These are phyloP conservation scores for Naganishia sp. DNA, from an alignment of 1,284 basidiomycete genomes.

Conservation along the genomic window DNA sequence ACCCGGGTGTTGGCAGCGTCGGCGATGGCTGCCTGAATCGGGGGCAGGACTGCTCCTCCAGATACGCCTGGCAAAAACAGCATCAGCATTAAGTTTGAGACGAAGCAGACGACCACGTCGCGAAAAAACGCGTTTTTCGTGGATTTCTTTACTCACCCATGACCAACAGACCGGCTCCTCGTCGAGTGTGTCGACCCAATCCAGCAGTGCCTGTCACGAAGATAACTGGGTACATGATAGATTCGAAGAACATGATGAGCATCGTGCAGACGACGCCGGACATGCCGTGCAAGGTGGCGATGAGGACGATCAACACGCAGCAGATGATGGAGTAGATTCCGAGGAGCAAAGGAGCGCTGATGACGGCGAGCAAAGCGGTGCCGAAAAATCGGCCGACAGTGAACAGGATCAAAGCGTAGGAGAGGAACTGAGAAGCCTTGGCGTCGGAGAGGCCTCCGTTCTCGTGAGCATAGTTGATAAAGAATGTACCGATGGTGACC, in stretches of 20 bases:
- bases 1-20: slow-evolving; percentile 55
- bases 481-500: slow-evolving; percentile 70
- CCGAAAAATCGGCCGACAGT: slow-evolving; percentile 58
- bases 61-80: slow-evolving; percentile 58
- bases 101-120: too few species aligned
- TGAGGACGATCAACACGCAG: slow-evolving; percentile 60
- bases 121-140: not conserved
- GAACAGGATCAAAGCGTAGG: slow-evolving; percentile 67
- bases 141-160: slow-evolving; percentile 58
- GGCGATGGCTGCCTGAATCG: slow-evolving; percentile 68
- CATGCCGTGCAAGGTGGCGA: slow-evolving; percentile 60
- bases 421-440: slow-evolving; percentile 66
- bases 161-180: slow-evolving; percentile 69
- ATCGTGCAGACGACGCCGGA: slow-evolving; percentile 67
- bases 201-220: slow-evolving; percentile 71
- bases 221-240: slow-evolving; percentile 65
- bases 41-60: slow-evolving; percentile 74
- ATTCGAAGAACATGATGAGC: slow-evolving; percentile 73
- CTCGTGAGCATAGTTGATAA: slow-evolving; percentile 68
- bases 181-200: slow-evolving; percentile 68
- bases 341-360: slow-evolving; percentile 68
- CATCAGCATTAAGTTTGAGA: slow-evolving; percentile 56
- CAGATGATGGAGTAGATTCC: slow-evolving; percentile 61
- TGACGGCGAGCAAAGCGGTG: slow-evolving; percentile 63
- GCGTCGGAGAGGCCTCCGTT: slow-evolving; percentile 63